These are phyloP conservation scores for Cladosporium cucumerinum DNA, from an alignment of 2,329 filamentous ascomycete species.

Conservation along the genomic window DNA sequence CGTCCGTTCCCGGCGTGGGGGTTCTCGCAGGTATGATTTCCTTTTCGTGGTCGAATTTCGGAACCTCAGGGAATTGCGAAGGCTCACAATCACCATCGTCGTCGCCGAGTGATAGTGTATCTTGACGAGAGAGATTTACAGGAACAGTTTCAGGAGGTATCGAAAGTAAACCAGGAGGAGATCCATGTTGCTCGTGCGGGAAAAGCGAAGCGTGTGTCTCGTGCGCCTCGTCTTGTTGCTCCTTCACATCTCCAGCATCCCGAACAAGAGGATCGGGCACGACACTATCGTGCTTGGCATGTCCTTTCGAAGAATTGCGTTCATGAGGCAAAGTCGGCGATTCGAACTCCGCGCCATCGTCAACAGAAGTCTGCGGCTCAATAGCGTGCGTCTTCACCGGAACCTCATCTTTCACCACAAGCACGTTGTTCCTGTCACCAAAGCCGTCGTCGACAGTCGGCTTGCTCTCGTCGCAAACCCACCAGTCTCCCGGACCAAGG, in stretches of 20 bases:
- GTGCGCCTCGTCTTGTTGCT: conserved; percentile 10
- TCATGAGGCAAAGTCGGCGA: conserved; percentile 6
- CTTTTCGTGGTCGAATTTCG: conserved; percentile 13
- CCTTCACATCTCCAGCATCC: background rate
- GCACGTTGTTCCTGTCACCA: conserved; percentile 54
- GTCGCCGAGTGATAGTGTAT: conserved; percentile 22
- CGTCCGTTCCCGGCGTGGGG: conserved; percentile 9
- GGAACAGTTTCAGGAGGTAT: conserved; percentile 4
- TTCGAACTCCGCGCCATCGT: background rate
- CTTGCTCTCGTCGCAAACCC: conserved; percentile 63
- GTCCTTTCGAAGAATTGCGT: background rate
- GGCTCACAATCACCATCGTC: background rate
- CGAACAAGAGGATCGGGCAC: background rate
- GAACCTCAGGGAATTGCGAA: background rate
- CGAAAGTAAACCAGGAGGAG: background rate
- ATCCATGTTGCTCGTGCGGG: conserved; percentile 29
- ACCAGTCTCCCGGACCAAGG: conserved; percentile 64
- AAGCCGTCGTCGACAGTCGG: conserved; percentile 53
- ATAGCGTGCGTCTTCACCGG: conserved; percentile 13
- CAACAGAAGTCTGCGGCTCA: conserved; percentile 7
- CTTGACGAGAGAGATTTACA: conserved; percentile 20
- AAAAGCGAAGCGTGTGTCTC: conserved; percentile 32
- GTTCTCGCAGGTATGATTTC: background rate
- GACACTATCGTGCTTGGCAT: conserved; percentile 6
- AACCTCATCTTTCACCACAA: conserved; percentile 25